These are phyloP conservation scores for Epichloe glyceriae DNA, from an alignment of 2,329 filamentous ascomycete species.

Conservation along the genomic window DNA sequence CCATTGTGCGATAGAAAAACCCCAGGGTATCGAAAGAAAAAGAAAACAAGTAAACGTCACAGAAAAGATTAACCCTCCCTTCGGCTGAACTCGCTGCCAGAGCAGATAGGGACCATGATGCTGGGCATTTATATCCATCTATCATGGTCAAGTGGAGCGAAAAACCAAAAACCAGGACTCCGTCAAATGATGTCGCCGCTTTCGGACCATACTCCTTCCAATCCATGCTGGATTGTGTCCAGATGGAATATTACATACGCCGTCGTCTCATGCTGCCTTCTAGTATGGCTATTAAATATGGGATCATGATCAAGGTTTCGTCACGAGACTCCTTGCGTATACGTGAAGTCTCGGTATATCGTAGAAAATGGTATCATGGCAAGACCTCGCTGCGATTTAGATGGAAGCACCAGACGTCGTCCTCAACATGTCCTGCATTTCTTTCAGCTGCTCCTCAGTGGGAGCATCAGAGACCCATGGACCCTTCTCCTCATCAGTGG, in stretches of 20 bases:
- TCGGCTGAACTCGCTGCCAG: not conserved
- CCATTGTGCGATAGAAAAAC: slow-evolving; percentile 4
- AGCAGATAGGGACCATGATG: not conserved
- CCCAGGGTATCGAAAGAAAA: slow-evolving; percentile 13
- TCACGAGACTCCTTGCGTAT: not conserved
- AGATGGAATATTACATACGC: not conserved
- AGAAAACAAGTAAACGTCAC: not conserved
- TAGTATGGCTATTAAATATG: not conserved
- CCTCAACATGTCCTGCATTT: slow-evolving; percentile 41
- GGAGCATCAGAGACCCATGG: slow-evolving; percentile 68
- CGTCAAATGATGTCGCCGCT: not conserved
- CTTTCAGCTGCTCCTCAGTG: slow-evolving; percentile 44
- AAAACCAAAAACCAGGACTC: not conserved
- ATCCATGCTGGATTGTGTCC: not conserved
- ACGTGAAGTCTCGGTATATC: not conserved
- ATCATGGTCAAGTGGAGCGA: not conserved
- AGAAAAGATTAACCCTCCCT: not conserved
- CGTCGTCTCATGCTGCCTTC: not conserved
- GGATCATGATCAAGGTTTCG: not conserved
- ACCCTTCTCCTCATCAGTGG: slow-evolving; percentile 78
- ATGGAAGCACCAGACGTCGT: slow-evolving; percentile 11
- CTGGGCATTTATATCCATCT: slow-evolving; percentile 3
- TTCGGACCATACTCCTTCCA: not conserved
- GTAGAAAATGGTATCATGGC: not conserved
- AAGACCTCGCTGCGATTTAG: not conserved